Evolutionary conservation across 352 stramenopile species (phyloP).

Genomic region (Phytophthora megakarya): DNA sequence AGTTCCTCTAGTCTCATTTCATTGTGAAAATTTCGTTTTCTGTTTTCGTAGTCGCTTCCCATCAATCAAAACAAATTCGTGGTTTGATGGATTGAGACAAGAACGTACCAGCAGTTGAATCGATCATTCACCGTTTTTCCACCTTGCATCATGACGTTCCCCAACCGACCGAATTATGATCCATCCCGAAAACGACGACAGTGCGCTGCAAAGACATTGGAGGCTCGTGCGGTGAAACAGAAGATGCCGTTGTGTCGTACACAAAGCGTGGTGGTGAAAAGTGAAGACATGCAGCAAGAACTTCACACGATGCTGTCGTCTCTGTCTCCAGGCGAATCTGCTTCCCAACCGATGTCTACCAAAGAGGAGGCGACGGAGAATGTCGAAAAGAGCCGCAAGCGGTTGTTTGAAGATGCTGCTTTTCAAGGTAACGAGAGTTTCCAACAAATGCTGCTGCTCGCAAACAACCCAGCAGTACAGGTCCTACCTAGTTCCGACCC

Average conservation of each 20-base stretch:
- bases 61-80: neutral
- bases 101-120: neutral
- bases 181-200: conserved; percentile 50
- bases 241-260: conserved; percentile 4
- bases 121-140: conserved; percentile 21
- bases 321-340: conserved; percentile 19
- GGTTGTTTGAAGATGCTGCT: conserved; percentile 38
- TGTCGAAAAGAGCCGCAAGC: conserved; percentile 31
- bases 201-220: conserved; percentile 1
- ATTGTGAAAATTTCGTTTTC: no score
- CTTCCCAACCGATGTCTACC: conserved; percentile 6
- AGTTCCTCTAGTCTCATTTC: conserved; percentile 4
- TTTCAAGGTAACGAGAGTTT: conserved; percentile 36
- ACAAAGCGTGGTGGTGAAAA: neutral
- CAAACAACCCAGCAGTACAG: conserved; percentile 21
- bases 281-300: conserved; percentile 28
- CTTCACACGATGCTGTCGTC: conserved; percentile 30
- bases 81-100: conserved; percentile 6
- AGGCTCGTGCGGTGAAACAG: neutral
- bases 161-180: conserved; percentile 59
- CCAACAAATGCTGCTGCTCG: conserved; percentile 36
- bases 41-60: neutral
- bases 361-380: conserved; percentile 23
- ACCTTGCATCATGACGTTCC: conserved; percentile 56
- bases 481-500: conserved; percentile 18